Evolutionary conservation across 805 yeast species (phyloP).

Genomic region (Yarrowia porcina): DNA sequence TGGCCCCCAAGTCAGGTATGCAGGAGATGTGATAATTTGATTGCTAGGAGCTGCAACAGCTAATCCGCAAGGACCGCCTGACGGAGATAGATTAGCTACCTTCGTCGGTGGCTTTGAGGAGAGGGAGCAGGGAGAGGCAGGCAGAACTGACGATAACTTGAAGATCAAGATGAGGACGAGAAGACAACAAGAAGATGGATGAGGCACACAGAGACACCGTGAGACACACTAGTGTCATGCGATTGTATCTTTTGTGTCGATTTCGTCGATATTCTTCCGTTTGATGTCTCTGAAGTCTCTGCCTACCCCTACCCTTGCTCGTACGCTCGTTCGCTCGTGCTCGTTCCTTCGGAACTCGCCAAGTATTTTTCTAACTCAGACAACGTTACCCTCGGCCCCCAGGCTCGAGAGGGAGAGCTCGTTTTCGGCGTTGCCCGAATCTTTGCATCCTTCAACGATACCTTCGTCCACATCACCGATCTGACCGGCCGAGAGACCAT

Average conservation of each 20-base stretch:
- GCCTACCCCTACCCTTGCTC: too few species aligned
- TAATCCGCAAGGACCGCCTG: constrained; percentile 26
- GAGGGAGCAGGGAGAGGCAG: neutral
- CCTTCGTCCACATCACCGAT: constrained; percentile 99
- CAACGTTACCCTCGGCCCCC: constrained; percentile 65
- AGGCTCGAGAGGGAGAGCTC: constrained; percentile 95
- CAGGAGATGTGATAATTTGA: constrained; percentile 26
- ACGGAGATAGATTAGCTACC: constrained; percentile 24
- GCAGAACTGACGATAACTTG: too few species aligned
- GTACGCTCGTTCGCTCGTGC: too few species aligned
- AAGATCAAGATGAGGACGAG: too few species aligned
- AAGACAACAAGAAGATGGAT: too few species aligned
- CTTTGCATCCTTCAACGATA: constrained; percentile 99
- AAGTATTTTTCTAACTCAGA: constrained; percentile 36
- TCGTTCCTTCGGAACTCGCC: too few species aligned
- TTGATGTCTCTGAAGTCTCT: too few species aligned
- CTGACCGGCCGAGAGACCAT: constrained; percentile 99
- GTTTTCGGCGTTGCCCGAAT: constrained; percentile 99
- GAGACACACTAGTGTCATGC: too few species aligned
- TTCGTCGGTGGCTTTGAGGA: constrained; percentile 18
- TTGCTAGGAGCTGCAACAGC: constrained; percentile 25
- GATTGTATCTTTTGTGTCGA: too few species aligned
- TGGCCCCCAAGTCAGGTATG: constrained; percentile 27
- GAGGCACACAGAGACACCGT: too few species aligned
- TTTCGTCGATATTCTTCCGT: too few species aligned